Evolutionary conservation across 2,329 filamentous ascomycete genomes (phyloP), one percentile per base, ranked within the genome.

Genomic region (Pyricularia sp.): DNA sequence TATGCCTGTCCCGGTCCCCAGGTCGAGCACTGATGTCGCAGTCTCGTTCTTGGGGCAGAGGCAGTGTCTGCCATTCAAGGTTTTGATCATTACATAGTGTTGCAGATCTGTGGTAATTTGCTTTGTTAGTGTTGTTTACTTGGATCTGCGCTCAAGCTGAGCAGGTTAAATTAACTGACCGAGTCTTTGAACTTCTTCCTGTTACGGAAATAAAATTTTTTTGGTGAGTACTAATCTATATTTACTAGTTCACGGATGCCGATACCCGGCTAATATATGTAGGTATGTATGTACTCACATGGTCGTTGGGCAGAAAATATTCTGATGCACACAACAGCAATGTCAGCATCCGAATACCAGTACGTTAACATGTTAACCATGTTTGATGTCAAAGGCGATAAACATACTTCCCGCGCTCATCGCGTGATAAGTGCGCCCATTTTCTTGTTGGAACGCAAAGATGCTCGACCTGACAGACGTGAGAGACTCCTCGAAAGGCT

Each of bases 341-440:
- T 33, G 65, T 65, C 44, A 67, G 55, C 40, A 62, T 33, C 19
- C 13, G 3, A 19, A 13, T n/a, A 19, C 4, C 1, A 26, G 19
- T 31, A n/a, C 1, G 10, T 5, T 4, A n/a, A 8, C n/a, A 9
- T 3, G 4, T 8, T 8, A 9, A 4, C n/a, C 26, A 24, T 16
- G 6, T 35, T 35, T 16, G 12, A 16, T 16, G 4, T 35, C 33
- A 40, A 3, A 22, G n/a, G 16, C 16, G n/a, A 22, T 22, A 3
- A 10, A 65, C 69, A 16, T 68, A 70, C 69, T 70, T 22, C 69
- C 69, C 16, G 68, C 69, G n/a, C 69, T 70, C 66, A 70, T 65
- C 4, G 69, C 67, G 24, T 70, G 69, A 63, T 70, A 70, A 5
- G 69, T 70, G 57, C 69, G 66, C 40, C 68, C 69, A 65, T 70